These are phyloP conservation scores for Arabis hirsuta DNA, from an alignment of 345 rosid species.

Conservation along the genomic window DNA sequence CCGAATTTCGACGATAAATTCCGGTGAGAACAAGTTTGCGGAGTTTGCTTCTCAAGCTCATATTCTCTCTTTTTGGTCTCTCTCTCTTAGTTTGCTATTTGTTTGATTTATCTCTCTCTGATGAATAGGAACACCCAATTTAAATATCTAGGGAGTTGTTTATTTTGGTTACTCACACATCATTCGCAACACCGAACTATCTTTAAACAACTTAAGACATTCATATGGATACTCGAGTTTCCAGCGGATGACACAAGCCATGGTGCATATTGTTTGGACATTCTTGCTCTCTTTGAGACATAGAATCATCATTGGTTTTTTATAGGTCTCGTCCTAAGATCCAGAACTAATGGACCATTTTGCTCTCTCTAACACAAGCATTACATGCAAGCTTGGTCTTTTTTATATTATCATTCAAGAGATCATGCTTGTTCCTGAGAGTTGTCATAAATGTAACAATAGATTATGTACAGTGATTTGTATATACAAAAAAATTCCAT, in stretches of 20 bases:
- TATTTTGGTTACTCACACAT: conserved; percentile 4
- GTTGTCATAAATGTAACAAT: conserved; percentile 8
- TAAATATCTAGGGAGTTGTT: no score
- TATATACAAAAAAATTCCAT: conserved; percentile 19
- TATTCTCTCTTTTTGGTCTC: no score
- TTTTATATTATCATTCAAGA: conserved; percentile 28
- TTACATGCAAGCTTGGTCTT: conserved; percentile 30
- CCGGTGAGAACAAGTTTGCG: no score
- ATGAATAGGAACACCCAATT: no score
- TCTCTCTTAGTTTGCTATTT: no score
- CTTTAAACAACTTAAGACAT: conserved; percentile 23
- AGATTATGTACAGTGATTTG: conserved; percentile 29
- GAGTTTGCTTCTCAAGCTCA: no score
- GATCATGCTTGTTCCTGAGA: conserved; percentile 12
- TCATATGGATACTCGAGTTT: not conserved
- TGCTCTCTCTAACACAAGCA: conserved; percentile 32
- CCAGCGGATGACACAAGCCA: no score
- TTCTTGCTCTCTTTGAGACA: conserved; percentile 18
- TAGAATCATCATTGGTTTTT: conserved; percentile 18
- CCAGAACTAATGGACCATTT: conserved; percentile 11
- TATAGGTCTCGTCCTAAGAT: conserved; percentile 27
- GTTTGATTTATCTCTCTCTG: no score
- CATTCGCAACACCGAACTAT: conserved; percentile 24
- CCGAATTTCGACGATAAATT: no score
- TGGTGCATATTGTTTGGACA: conserved; percentile 34